Base-by-base conservation (phyloP, 306 rosid species). In the Casuarina cunninghamiana region DNA sequence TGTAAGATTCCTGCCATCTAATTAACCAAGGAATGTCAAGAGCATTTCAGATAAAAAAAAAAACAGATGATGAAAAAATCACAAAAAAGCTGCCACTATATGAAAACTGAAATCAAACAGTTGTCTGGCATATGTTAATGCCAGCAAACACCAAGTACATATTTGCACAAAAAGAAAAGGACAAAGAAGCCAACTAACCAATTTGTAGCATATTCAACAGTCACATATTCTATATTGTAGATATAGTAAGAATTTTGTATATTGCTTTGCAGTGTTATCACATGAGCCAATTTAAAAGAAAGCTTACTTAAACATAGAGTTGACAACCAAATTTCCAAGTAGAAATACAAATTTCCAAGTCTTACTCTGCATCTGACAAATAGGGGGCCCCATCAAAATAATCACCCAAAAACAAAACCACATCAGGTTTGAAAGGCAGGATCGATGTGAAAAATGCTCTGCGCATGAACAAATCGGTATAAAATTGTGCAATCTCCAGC, bases 301-400 rank as follows among this genome's bases (percentile, higher is more conserved):
- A 63, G 53, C 54, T 75, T 72, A 68, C 74, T 35, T 75, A 46
- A 66, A 9, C 49, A 35, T 38, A 57, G 76, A 54, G 72, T 48
- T 39, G 5, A 65, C 69, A 77, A 57, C 58, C 35, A 77, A 66
- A 41, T 12, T 39, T 49, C 8, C 35, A 80, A 63, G 46, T 39
- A 10, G 50, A 75, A 19, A 75, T 43, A 60, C 26, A 72, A 69
- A 54, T 19, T 63, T 80, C 53, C 54, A 72, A 78, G 75, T 53
- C 96, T 93, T 87, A 93, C 98, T 93, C 98, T 77, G 86, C 87
- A 75, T 91, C 89, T 0, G 84, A 83, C 74, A 93, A 82, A 77
- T 63, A 81, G 71, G 93, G 93, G 70, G 94, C 98, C 63, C 98
- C 94, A 65, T 93, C 98, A 26, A 93, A 93, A 85, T 88, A 86